phyloP scores from a whole-genome alignment of 2,329 filamentous ascomycete species.

The Pseudomassariella vexata region DNA sequence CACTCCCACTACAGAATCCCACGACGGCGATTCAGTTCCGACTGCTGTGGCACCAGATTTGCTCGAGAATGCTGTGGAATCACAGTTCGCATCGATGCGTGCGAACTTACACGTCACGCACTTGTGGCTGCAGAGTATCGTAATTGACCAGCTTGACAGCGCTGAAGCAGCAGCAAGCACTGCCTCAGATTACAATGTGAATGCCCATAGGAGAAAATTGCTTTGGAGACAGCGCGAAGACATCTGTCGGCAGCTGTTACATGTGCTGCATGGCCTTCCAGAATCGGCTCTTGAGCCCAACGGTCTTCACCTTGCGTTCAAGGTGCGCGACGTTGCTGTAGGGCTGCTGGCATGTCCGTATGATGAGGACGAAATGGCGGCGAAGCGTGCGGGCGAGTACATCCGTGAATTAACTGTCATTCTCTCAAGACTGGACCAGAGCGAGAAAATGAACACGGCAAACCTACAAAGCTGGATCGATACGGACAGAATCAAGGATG shows the following conservation, averaged over 20 bases:
- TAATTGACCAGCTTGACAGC: slow-evolving; percentile 2
- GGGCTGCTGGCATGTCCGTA: slow-evolving; percentile 3
- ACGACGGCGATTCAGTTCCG: neutral
- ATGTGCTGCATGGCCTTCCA: slow-evolving; percentile 3
- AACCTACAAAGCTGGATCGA: slow-evolving; percentile 1
- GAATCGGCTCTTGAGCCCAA: slow-evolving; percentile 1
- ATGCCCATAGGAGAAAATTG: neutral
- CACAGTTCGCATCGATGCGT: slow-evolving; percentile 2
- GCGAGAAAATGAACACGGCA: slow-evolving; percentile 1
- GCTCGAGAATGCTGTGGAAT: neutral
- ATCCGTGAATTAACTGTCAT: slow-evolving; percentile 1
- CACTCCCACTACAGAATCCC: neutral
- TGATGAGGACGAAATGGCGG: slow-evolving; percentile 2
- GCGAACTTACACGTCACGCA: slow-evolving; percentile 3
- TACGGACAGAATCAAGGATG: slow-evolving; percentile 2
- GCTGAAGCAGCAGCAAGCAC: neutral
- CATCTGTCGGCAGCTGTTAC: slow-evolving; percentile 3
- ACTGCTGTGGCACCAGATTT: neutral
- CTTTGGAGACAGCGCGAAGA: slow-evolving; percentile 2
- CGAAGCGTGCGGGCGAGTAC: slow-evolving; percentile 1
- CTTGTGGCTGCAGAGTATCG: slow-evolving; percentile 2
- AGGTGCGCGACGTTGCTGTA: slow-evolving; percentile 2
- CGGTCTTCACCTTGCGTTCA: slow-evolving; percentile 3
- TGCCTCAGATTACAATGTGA: no score
- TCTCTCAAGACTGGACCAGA: slow-evolving; percentile 1